phyloP scores from a whole-genome alignment of 495 filamentous ascomycete species.

The Penicillium nucicola region DNA sequence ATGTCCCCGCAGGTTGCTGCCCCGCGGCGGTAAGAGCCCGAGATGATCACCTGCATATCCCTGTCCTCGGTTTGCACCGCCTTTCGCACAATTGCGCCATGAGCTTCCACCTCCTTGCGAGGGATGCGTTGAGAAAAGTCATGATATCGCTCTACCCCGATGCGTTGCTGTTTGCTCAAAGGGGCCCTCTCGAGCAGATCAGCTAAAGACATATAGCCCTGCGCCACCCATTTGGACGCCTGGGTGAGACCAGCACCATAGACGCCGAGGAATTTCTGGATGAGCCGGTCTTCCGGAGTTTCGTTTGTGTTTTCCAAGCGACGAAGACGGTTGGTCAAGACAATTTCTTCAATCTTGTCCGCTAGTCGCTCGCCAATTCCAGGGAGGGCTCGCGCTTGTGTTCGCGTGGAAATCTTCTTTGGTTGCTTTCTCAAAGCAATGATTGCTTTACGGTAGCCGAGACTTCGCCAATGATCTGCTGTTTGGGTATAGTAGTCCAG shows the following conservation, averaged over 20 bases:
- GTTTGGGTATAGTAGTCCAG: constrained; percentile 72
- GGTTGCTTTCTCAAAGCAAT: constrained; percentile 64
- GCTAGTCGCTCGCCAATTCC: constrained; percentile 76
- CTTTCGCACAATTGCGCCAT: constrained; percentile 64
- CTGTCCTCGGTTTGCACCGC: constrained; percentile 61
- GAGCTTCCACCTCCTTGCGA: constrained; percentile 67
- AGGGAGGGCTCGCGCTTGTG: constrained; percentile 66
- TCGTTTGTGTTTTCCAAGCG: constrained; percentile 66
- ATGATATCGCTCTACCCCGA: constrained; percentile 78
- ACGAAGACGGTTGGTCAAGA: constrained; percentile 66
- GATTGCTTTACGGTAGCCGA: constrained; percentile 81
- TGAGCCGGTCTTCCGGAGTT: constrained; percentile 59
- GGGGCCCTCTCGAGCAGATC: constrained; percentile 64
- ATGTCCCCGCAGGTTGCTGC: constrained; percentile 73
- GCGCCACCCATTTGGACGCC: constrained; percentile 73
- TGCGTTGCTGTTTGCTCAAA: constrained; percentile 68
- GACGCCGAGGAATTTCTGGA: constrained; percentile 70
- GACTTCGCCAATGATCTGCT: constrained; percentile 74
- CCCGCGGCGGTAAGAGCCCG: constrained; percentile 86
- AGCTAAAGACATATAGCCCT: constrained; percentile 71
- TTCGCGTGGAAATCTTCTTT: constrained; percentile 60
- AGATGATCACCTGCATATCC: constrained; percentile 64
- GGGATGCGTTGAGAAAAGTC: constrained; percentile 85
- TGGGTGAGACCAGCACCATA: constrained; percentile 74
- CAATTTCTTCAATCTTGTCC: constrained; percentile 90